A percentile compares a stretch with the other conserved stretches of the same genome.
Conservation (phyloP, 306 rosid genomes). For the Castanea mollissima region DNA sequence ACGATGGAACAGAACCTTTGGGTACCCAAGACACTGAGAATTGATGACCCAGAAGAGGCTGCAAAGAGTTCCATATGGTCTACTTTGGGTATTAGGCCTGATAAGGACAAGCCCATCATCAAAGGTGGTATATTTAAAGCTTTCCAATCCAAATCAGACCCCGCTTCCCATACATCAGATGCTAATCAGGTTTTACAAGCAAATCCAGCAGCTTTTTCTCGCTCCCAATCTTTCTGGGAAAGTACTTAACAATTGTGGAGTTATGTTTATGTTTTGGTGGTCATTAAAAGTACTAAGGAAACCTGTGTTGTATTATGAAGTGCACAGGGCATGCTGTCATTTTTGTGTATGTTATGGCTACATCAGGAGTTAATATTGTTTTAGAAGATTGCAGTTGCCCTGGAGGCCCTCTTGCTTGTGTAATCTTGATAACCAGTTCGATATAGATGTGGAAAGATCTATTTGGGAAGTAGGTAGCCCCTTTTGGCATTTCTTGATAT, state of each 20-base stretch:
- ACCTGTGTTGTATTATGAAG: conserved; percentile 20
- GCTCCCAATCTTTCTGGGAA: conserved; percentile 53
- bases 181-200: conserved; percentile 44
- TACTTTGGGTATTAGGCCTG: conserved; percentile 38
- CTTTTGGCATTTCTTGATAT: neutral
- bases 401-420: neutral
- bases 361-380: conserved; percentile 2
- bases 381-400: conserved; percentile 13
- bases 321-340: conserved; percentile 2
- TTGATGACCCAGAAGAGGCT: conserved; percentile 56
- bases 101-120: conserved; percentile 33
- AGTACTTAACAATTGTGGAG: conserved; percentile 10
- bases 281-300: conserved; percentile 5
- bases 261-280: conserved; percentile 6
- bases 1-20: conserved; percentile 42
- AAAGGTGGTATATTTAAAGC: conserved; percentile 58
- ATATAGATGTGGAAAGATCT: neutral
- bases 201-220: conserved; percentile 65
- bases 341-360: conserved; percentile 16
- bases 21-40: conserved; percentile 68
- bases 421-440: neutral
- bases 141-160: conserved; percentile 39
- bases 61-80: conserved; percentile 64
- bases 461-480: neutral
- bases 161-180: conserved; percentile 24